phyloP scores from a whole-genome alignment of 805 yeast species.

The Kregervanrija fluxuum region DNA sequence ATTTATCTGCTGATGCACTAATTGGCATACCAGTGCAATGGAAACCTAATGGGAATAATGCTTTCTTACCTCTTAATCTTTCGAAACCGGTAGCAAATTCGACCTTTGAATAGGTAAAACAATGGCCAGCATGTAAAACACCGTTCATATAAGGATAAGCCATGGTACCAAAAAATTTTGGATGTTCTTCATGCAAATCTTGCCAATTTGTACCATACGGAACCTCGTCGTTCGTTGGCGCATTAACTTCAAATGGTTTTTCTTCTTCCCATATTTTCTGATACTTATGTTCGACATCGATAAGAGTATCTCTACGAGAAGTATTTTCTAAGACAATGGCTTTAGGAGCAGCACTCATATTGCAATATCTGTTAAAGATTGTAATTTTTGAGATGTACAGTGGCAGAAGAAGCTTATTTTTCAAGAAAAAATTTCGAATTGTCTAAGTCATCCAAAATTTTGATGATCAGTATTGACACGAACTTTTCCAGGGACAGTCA shows the following conservation, averaged over 20 bases:
- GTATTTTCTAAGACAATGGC: conserved; percentile 49
- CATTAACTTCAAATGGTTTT: conserved; percentile 78
- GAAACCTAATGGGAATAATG: conserved; percentile 93
- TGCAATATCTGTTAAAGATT: neutral
- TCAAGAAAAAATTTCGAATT: neutral
- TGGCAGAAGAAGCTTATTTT: neutral
- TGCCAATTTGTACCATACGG: conserved; percentile 50
- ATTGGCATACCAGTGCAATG: conserved; percentile 99
- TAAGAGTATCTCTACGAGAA: conserved; percentile 88
- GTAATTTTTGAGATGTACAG: neutral
- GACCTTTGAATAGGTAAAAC: conserved; percentile 88
- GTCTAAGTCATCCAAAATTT: no score
- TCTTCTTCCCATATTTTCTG: conserved; percentile 85
- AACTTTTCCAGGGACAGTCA: no score
- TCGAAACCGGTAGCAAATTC: conserved; percentile 92
- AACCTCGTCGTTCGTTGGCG: conserved; percentile 68
- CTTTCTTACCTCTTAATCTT: conserved; percentile 88
- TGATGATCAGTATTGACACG: no score
- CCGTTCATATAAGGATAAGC: conserved; percentile 99
- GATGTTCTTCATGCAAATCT: conserved; percentile 68
- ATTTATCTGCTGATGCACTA: conserved; percentile 90
- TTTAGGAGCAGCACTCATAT: conserved; percentile 23
- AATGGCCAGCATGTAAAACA: conserved; percentile 95
- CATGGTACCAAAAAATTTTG: conserved; percentile 88
- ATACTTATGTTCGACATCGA: conserved; percentile 81